A percentile compares a stretch with the other conserved stretches of the same genome.
Evolutionary conservation across 768 basidiomycete genomes (phyloP).

Genomic region (Favolaschia claudopus): DNA sequence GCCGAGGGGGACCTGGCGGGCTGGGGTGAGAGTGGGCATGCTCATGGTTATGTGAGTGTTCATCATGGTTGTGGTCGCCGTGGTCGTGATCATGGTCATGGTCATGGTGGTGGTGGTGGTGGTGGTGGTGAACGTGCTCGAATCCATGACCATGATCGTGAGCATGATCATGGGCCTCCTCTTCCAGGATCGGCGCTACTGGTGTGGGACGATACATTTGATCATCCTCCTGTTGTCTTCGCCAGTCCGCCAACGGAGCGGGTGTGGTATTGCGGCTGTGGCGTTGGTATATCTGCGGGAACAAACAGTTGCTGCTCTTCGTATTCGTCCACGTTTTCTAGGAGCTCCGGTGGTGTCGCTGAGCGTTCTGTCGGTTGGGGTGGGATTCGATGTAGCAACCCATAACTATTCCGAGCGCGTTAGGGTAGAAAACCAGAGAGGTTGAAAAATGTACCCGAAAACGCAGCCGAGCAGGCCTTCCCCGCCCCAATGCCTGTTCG

Average conservation of each 20-base stretch:
- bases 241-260: slow-evolving; percentile 38
- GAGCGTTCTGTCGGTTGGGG: slow-evolving; percentile 68
- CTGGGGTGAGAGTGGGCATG: neutral
- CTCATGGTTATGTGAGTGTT: neutral
- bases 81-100: slow-evolving; percentile 12
- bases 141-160: slow-evolving; percentile 1
- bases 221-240: slow-evolving; percentile 39
- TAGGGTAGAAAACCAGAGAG: neutral
- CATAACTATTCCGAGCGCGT: slow-evolving; percentile 63
- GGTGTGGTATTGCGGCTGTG: slow-evolving; percentile 34
- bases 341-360: slow-evolving; percentile 64
- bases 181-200: slow-evolving; percentile 23
- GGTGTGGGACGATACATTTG: slow-evolving; percentile 5
- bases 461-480: slow-evolving; percentile 95
- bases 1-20: slow-evolving; percentile 19
- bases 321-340: slow-evolving; percentile 55
- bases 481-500: slow-evolving; percentile 97
- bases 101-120: slow-evolving; percentile 8
- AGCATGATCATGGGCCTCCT: slow-evolving; percentile 7
- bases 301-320: slow-evolving; percentile 76
- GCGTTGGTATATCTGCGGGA: slow-evolving; percentile 64
- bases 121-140: slow-evolving; percentile 13
- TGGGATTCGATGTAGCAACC: slow-evolving; percentile 92
- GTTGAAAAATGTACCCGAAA: slow-evolving; percentile 71
- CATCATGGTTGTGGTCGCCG: neutral